Evolutionary conservation across 108 stramenopile genomes (phyloP).

Genomic region (Skeletonema potamos): DNA sequence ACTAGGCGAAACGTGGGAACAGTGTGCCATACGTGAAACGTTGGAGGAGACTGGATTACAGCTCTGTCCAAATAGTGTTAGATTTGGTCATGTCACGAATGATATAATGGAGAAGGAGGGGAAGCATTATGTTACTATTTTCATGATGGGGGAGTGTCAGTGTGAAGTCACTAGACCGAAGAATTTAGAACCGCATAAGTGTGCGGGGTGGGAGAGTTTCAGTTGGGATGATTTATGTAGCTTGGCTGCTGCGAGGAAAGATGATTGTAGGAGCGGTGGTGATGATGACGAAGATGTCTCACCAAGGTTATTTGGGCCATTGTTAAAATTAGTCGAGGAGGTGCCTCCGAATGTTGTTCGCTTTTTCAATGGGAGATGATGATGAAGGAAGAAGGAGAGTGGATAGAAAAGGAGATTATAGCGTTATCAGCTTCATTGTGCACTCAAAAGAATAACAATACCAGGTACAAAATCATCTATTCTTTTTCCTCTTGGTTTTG

Average conservation of each 20-base stretch:
- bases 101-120: slow-evolving; percentile 69
- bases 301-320: slow-evolving; percentile 72
- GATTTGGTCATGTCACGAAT: slow-evolving; percentile 82
- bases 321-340: slow-evolving; percentile 62
- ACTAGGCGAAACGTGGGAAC: slow-evolving; percentile 84
- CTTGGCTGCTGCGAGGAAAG: slow-evolving; percentile 3
- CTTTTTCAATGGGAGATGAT: slow-evolving; percentile 38
- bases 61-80: slow-evolving; percentile 24
- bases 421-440: not conserved
- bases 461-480: too few relatives aligned
- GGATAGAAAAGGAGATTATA: not conserved
- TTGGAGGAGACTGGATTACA: slow-evolving; percentile 78
- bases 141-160: slow-evolving; percentile 70
- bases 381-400: too few relatives aligned
- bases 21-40: slow-evolving; percentile 86
- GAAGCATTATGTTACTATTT: slow-evolving; percentile 89
- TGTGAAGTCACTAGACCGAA: slow-evolving; percentile 34
- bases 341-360: slow-evolving; percentile 43
- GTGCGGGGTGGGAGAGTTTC: slow-evolving; percentile 83
- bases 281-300: not conserved
- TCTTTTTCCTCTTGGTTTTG: slow-evolving; percentile 30
- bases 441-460: too few relatives aligned
- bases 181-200: slow-evolving; percentile 87
- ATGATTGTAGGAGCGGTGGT: not conserved
- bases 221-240: slow-evolving; percentile 66